These are phyloP conservation scores for Wickerhamomyces ciferrii DNA, from an alignment of 805 yeast genomes.

Conservation along the genomic window DNA sequence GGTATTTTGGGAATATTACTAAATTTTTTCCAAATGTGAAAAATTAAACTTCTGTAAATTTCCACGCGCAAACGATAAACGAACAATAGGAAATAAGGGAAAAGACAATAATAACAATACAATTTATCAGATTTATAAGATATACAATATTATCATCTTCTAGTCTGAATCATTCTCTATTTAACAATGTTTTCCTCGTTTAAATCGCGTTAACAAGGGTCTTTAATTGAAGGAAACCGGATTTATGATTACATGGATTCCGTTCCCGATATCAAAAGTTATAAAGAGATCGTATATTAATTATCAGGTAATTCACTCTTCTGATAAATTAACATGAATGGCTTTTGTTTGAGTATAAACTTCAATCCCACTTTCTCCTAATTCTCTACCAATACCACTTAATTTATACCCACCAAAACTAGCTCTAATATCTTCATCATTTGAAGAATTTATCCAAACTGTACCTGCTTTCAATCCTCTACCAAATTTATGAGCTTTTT, in stretches of 20 bases:
- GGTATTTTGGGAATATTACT: not conserved
- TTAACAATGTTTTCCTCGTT: too few species aligned
- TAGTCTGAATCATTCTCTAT: too few species aligned
- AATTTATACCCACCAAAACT: constrained; percentile 82
- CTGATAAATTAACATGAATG: constrained; percentile 59
- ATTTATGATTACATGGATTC: not conserved
- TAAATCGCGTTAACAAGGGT: not conserved
- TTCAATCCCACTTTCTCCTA: constrained; percentile 68
- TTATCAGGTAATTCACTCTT: not conserved
- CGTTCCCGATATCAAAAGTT: not conserved
- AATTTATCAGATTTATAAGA: too few species aligned
- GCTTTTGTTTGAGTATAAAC: constrained; percentile 74
- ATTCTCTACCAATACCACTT: constrained; percentile 79
- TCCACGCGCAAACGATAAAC: not conserved
- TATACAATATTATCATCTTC: too few species aligned
- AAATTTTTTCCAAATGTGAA: not conserved
- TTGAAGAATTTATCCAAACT: constrained; percentile 65
- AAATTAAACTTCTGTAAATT: not conserved
- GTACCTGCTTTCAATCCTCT: constrained; percentile 59
- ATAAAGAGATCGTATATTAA: not conserved
- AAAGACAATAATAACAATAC: too few species aligned
- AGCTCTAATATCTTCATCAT: constrained; percentile 56
- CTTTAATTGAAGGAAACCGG: not conserved
- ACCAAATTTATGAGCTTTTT: constrained; percentile 61
- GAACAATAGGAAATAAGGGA: not conserved